Evolutionary conservation across 2,329 filamentous ascomycete genomes (phyloP), one percentile per base, ranked within the genome.

Genomic region (Colletotrichum karsti): DNA sequence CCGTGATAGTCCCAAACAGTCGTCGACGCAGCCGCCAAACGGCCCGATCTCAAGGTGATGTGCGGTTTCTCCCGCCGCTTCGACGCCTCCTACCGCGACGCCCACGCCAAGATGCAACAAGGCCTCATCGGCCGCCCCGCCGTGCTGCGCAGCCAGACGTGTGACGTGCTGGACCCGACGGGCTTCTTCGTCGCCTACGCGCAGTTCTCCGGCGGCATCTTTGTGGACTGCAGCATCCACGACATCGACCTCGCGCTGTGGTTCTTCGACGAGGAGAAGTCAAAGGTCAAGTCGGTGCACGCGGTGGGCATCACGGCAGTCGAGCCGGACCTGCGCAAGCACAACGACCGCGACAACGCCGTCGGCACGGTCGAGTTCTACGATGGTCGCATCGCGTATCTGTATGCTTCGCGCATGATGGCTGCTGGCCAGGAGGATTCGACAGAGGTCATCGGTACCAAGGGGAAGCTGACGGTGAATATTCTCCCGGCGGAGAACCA

Each of bases 111-210:
- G 71, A 84, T 88, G 73, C 75, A 82, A 20, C 72, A 77, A 0
- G 90, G 89, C 13, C 73, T 82, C 35, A 91, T 92, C 70, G 90
- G 90, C 6, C 81, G 84, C 0, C 86, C 89, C 2, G 84, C 85
- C 8, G 82, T 92, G 46, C 82, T 92, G 72, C 87, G 89, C 71
- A 88, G 84, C 50, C 90, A 92, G 77, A 92, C 90, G 0, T 91
- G 89, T 77, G 90, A 92, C 78, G 90, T 88, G 75, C 84, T 88
- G 63, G 88, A 91, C 67, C 87, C 89, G 0, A 84, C 83, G 0
- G 90, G 90, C 50, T 92, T 91, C 83, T 92, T 92, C 76, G 89
- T 92, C 61, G 82, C 85, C 22, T 92, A 92, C 77, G 88, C 90
- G 12, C 82, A 89, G 72, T 90, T 87, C 78, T 87, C 82, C 2